Base-by-base conservation (phyloP, 2,329 filamentous ascomycete species). In the Cladophialophora carrionii region DNA sequence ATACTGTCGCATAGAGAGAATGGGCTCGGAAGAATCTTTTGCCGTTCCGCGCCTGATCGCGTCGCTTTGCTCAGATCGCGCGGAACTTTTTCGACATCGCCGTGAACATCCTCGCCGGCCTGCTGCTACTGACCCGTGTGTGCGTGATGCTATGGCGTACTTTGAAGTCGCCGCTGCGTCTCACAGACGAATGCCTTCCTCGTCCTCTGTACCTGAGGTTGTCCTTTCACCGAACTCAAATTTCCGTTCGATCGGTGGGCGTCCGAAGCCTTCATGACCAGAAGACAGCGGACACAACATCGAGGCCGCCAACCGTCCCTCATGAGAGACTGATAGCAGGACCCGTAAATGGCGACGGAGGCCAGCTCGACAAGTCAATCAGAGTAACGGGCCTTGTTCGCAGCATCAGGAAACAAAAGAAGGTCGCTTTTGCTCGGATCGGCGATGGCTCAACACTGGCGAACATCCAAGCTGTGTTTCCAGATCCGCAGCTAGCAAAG, bases 361-460 rank as follows among this genome's bases (percentile, higher is more conserved):
- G 31, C 26, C 17, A 56, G 20, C 34, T 22, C 10, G 51, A 57
- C 31, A 46, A 54, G 24, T n/a, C 48, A 3, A 58, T 70, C 48
- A 63, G 62, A 37, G 58, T 72, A 24, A 59, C 62, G 12, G 70
- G 70, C 9, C 56, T 71, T 31, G 69, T 72, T 14, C 70, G 68
- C 49, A 71, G 69, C 34, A 64, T 96, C 66, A 86, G 94, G 68
- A 90, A 91, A 76, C 92, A 96, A 81, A 96, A 97, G 76, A 85
- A 85, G 24, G 83, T 90, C 65, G 88, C 90, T 4, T 98, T 99
- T 79, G 89, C 93, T 59, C 86, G 92, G 65, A 82, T 98, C 59
- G 89, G 89, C 10, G 95, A 99, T 81, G 95, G 95, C 52, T 96
- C 92, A 12, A 92, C 90, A 49, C 82, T 91, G 71, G 82, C 88